A percentile compares a stretch with the other conserved stretches of the same genome.
These are phyloP conservation scores for Pythium scleroteichum DNA, from an alignment of 352 stramenopile species.

Conservation along the genomic window DNA sequence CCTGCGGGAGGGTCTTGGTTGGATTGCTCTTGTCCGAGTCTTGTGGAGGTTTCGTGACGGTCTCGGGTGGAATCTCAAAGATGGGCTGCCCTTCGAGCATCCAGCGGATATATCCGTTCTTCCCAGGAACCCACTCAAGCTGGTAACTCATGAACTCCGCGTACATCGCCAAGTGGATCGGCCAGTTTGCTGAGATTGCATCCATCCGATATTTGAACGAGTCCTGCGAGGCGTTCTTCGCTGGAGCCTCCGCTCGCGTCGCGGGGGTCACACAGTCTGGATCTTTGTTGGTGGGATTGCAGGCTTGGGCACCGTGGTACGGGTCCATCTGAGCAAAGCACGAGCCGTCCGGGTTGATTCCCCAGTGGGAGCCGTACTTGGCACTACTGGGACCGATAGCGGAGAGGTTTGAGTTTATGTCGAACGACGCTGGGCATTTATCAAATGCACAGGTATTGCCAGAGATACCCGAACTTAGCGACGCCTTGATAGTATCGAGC, in stretches of 20 bases:
- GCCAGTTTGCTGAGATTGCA: constrained; percentile 64
- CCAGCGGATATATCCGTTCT: constrained; percentile 58
- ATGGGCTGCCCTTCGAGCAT: constrained; percentile 48
- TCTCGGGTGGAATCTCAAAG: constrained; percentile 56
- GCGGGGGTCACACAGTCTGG: constrained; percentile 10
- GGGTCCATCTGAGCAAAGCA: constrained; percentile 61
- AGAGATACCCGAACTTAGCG: constrained; percentile 34
- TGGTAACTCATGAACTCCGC: constrained; percentile 53
- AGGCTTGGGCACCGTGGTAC: constrained; percentile 57
- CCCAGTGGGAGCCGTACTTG: constrained; percentile 38
- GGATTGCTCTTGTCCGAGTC: constrained; percentile 46
- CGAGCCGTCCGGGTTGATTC: constrained; percentile 64
- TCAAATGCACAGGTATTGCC: constrained; percentile 42
- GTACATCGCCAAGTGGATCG: constrained; percentile 56
- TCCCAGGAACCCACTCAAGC: constrained; percentile 57
- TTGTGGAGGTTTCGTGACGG: constrained; percentile 46
- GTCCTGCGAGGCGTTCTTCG: neutral
- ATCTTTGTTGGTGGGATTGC: constrained; percentile 43
- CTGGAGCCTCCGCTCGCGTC: neutral
- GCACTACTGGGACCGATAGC: constrained; percentile 23
- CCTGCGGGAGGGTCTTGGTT: constrained; percentile 56
- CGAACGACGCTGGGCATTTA: constrained; percentile 43
- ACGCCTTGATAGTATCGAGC: constrained; percentile 26
- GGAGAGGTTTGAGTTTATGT: constrained; percentile 41
- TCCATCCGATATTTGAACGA: constrained; percentile 59